Conservation (phyloP, 2,329 filamentous ascomycete genomes). For the Hypoxylon sp. region DNA sequence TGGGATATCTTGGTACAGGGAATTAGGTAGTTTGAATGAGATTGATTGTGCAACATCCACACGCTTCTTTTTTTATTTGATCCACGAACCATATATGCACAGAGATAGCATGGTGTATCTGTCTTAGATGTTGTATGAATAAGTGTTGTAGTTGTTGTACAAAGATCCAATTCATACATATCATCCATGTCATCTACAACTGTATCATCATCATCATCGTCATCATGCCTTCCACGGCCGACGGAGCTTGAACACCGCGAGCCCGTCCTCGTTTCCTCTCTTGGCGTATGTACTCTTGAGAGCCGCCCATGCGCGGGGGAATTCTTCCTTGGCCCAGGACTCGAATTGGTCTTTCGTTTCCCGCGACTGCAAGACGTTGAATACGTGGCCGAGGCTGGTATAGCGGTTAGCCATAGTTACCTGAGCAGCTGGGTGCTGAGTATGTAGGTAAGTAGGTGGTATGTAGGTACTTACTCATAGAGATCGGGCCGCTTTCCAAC, state of each 20-base stretch:
- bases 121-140: slow-evolving; percentile 35
- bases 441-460: too few species aligned
- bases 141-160: slow-evolving; percentile 49
- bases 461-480: slow-evolving; percentile 43
- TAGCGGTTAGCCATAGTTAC: slow-evolving; percentile 27
- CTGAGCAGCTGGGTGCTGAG: neutral
- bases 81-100: slow-evolving; percentile 45
- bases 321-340: slow-evolving; percentile 74
- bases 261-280: slow-evolving; percentile 53
- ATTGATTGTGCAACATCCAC: slow-evolving; percentile 39
- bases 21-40: neutral
- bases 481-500: slow-evolving; percentile 54
- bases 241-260: slow-evolving; percentile 59
- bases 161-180: slow-evolving; percentile 37
- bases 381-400: slow-evolving; percentile 72
- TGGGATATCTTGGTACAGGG: neutral
- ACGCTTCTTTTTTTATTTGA: slow-evolving; percentile 19
- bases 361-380: slow-evolving; percentile 74
- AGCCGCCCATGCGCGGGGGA: slow-evolving; percentile 74
- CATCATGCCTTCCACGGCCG: slow-evolving; percentile 58
- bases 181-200: too few species aligned
- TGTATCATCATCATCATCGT: too few species aligned
- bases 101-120: slow-evolving; percentile 44
- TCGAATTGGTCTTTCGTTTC: slow-evolving; percentile 75
- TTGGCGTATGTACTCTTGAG: slow-evolving; percentile 63